Evolutionary conservation across 495 filamentous ascomycete species (phyloP), one percentile per base, ranked within the genome.

Genomic region (Neurospora pannonica): DNA sequence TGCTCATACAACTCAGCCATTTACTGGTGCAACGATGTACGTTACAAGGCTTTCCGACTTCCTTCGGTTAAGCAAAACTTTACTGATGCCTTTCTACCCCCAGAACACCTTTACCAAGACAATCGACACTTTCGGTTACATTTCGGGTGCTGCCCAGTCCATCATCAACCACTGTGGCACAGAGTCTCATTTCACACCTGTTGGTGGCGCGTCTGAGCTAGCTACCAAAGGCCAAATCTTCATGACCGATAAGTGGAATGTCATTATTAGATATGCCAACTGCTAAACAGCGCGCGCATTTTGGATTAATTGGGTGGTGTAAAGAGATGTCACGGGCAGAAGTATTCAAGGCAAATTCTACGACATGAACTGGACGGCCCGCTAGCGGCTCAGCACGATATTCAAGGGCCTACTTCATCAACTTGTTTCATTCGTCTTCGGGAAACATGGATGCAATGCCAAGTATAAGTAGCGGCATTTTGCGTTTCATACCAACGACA

Each of bases 1-100:
- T 83, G 81, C 71, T 75, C 72, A 2, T 77, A 78, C n/a, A 69
- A 69, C 19, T 67, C 75, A 0, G 79, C 76, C 3, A 81, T 83
- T 19, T 79, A 34, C 2, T 76, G 77, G 75, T 83, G 81, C 72
- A 83, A 82, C 38, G 81, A 83, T 70, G 73, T 76, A 34, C 38
- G 69, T 43, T 0, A 39, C 0, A 39, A 39, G 0, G 0, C 11
- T 39, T 5, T 39, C 38, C 38, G 38, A 39, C 9, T 39, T 15
- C 38, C 38, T 39, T 39, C 38, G 38, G 0, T 39, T 39, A 39
- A 39, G 11, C 38, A 15, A 10, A 39, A 13, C 4, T 39, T 39
- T 15, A 39, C 4, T 39, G 0, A 39, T 4, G 38, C 38, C 38
- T 39, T 39, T 1, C 38, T 39, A 1, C 11, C 38, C 10, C 38